phyloP scores from a whole-genome alignment of 208 protist genomes.

The Herpetomonas muscarum region DNA sequence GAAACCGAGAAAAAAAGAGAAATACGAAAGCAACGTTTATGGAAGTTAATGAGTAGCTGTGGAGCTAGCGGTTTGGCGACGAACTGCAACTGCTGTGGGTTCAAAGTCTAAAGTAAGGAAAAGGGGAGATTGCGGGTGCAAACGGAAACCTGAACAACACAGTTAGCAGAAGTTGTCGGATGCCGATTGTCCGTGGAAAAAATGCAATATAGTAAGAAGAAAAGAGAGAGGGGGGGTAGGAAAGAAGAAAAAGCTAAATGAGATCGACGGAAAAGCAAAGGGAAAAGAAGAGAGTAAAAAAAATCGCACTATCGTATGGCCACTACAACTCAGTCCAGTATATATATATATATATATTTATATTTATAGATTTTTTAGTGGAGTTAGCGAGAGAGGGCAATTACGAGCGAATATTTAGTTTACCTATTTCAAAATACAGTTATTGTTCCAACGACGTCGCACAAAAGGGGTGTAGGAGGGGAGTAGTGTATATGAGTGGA shows the following conservation, averaged over 20 bases:
- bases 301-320: not conserved
- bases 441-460: not conserved
- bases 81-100: no score
- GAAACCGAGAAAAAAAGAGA: slow-evolving; percentile 9
- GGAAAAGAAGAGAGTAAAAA: slow-evolving; percentile 6
- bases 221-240: slow-evolving; percentile 6
- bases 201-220: not conserved
- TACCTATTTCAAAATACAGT: not conserved
- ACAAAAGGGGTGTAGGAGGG: no score
- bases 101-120: no score
- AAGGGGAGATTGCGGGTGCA: no score
- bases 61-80: no score
- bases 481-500: no score
- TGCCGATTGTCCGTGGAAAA: no score
- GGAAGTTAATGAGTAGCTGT: slow-evolving; percentile 3
- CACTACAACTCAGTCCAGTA: not conserved
- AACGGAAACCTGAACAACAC: no score
- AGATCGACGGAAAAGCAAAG: not conserved
- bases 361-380: not conserved
- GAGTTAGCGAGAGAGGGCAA: no score
- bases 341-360: not conserved
- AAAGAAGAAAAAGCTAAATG: not conserved
- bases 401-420: not conserved
- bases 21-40: not conserved
- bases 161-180: no score